phyloP scores from a whole-genome alignment of 2,329 filamentous ascomycete genomes.

The Leptographium lundbergii region DNA sequence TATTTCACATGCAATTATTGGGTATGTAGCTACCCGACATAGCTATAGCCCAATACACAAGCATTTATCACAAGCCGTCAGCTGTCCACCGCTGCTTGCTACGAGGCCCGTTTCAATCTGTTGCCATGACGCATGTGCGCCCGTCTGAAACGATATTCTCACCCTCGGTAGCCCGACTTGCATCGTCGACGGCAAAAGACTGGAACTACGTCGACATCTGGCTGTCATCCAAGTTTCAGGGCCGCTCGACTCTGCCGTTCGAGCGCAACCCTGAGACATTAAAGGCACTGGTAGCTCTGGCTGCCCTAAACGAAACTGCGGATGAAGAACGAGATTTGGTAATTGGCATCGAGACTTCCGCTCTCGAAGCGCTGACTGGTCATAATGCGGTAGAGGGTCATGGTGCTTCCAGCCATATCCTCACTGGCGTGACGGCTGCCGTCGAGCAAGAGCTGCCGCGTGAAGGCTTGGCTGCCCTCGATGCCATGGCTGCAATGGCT shows the following conservation, averaged over 20 bases:
- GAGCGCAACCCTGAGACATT: conserved; percentile 77
- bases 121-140: conserved; percentile 25
- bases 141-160: conserved; percentile 48
- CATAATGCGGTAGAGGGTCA: background rate
- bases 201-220: conserved; percentile 83
- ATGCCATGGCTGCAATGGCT: conserved; percentile 42
- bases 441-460: conserved; percentile 41
- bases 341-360: conserved; percentile 43
- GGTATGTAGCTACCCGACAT: too few relatives aligned
- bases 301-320: conserved; percentile 62
- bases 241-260: conserved; percentile 54
- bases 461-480: conserved; percentile 43
- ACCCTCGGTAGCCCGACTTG: conserved; percentile 56
- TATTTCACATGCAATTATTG: too few relatives aligned
- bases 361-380: conserved; percentile 37
- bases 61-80: background rate
- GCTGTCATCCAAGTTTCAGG: conserved; percentile 59
- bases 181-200: conserved; percentile 73
- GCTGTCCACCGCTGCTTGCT: background rate
- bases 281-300: conserved; percentile 59
- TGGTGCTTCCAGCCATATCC: conserved; percentile 11
- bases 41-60: too few relatives aligned
- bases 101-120: background rate
- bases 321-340: conserved; percentile 55
- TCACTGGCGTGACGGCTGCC: conserved; percentile 34